Percentiles rank a stretch among this genome's conserved stretches.
phyloP scores from a whole-genome alignment of 2,329 filamentous ascomycete species.

The Aureobasidium zeae region DNA sequence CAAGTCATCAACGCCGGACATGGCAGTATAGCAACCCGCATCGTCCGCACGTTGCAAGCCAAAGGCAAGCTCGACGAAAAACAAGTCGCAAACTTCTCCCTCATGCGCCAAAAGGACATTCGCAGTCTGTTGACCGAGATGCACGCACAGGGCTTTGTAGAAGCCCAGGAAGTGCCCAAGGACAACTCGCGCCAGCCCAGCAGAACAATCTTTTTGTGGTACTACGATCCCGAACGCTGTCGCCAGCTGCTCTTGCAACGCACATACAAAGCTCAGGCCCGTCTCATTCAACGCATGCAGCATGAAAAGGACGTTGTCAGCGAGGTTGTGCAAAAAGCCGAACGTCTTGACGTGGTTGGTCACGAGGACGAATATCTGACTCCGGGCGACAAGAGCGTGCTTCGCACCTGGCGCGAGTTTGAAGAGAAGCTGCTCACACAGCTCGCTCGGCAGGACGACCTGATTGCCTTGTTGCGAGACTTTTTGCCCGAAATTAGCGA shows the following conservation, averaged over 20 bases:
- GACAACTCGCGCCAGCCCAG: constrained; percentile 74
- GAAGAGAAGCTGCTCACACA: constrained; percentile 69
- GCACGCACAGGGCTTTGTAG: constrained; percentile 76
- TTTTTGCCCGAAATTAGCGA: constrained; percentile 23
- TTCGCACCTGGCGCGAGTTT: constrained; percentile 53
- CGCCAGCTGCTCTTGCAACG: constrained; percentile 64
- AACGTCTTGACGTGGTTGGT: constrained; percentile 76
- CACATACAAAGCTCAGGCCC: constrained; percentile 81
- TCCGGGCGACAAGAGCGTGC: constrained; percentile 59
- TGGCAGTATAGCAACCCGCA: constrained; percentile 64
- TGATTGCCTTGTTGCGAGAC: constrained; percentile 75
- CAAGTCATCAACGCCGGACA: constrained; percentile 69
- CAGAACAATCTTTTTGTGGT: constrained; percentile 85
- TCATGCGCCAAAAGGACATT: constrained; percentile 78
- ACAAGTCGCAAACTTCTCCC: constrained; percentile 65
- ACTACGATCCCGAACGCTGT: constrained; percentile 69
- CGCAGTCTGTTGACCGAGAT: constrained; percentile 76
- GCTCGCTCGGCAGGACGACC: constrained; percentile 70
- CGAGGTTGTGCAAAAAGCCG: constrained; percentile 68
- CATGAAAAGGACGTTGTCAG: constrained; percentile 64
- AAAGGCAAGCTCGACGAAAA: constrained; percentile 96
- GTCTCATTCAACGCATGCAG: constrained; percentile 69
- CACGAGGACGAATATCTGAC: constrained; percentile 73
- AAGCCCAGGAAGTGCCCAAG: constrained; percentile 88
- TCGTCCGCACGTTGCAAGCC: constrained; percentile 75